Base-by-base conservation (phyloP, 2,329 filamentous ascomycete species). In the Kalmusia sp. region DNA sequence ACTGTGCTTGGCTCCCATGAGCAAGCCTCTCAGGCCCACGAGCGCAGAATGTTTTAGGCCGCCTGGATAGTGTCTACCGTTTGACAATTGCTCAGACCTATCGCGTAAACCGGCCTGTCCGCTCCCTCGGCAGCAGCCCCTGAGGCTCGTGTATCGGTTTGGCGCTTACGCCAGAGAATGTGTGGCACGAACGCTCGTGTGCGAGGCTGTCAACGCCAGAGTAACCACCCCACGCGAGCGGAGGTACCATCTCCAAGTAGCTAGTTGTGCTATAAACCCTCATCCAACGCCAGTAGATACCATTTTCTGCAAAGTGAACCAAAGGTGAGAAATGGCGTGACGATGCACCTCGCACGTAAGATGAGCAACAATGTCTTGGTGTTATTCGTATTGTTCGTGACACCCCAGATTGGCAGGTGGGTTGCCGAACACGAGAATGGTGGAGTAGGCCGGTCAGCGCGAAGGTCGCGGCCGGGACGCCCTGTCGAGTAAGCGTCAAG, bases 351-450 rank as follows among this genome's bases (percentile, higher is more conserved):
- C 15, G 45, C 30, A 15, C 17, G 27, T 25, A 34, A 46, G 49
- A 45, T 38, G 25, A 40, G 8, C 40, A 24, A 27, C 19, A 28
- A 28, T 33, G 30, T 30, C 38, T 51, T 35, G 33, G 22, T 24
- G 21, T 34, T n/a, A 15, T 30, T 46, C 25, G 33, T 25, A 24
- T 28, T 25, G 21, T 45, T 44, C 25, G 49, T 24, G 25, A 31
- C 1, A 14, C 5, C 49, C 49, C 33, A 33, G 35, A 40, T 37
- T 39, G 49, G 49, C 40, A 51, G 49, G 49, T 51, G 49, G 39
- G 48, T 37, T 7, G 24, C 6, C 31, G 9, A 40, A 51, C 49
- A 51, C 49, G 49, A 51, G 39, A 9, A 38, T 31, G 45, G 47
- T 28, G 47, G 47, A 47, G 49, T 15, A 17, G 25, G 15, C 30